phyloP scores from a whole-genome alignment of 768 basidiomycete species.

The Pleurotus tuoliensis region DNA sequence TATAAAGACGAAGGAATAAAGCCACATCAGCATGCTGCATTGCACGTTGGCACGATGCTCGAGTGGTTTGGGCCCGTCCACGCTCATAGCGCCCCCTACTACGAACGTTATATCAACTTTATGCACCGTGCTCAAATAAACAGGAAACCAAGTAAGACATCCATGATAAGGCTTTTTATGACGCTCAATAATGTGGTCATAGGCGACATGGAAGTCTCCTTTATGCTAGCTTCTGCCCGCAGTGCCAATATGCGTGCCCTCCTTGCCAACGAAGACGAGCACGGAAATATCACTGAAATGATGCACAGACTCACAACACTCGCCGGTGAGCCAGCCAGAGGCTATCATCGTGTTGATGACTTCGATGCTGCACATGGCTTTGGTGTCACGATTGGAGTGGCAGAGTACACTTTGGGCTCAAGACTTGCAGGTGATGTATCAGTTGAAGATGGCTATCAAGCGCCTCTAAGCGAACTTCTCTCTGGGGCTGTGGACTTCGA shows the following conservation, averaged over 20 bases:
- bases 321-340: conserved; percentile 13
- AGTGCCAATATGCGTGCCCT: conserved; percentile 12
- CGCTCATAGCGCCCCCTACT: conserved; percentile 21
- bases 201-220: conserved; percentile 17
- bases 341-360: conserved; percentile 8
- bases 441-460: not conserved
- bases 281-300: not conserved
- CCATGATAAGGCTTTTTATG: not conserved
- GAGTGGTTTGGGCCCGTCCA: conserved; percentile 21
- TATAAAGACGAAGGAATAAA: conserved; percentile 14
- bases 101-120: conserved; percentile 23
- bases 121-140: conserved; percentile 16
- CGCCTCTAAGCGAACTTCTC: not conserved
- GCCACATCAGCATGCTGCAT: conserved; percentile 18
- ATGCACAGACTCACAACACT: conserved; percentile 8
- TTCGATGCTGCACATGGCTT: not conserved
- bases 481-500: not conserved
- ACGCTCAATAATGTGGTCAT: not conserved
- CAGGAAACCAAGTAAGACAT: conserved; percentile 12
- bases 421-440: not conserved
- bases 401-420: not conserved
- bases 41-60: conserved; percentile 18
- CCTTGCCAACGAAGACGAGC: conserved; percentile 9
- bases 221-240: conserved; percentile 9
- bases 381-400: not conserved